A percentile compares a stretch with the other conserved stretches of the same genome.
These are phyloP conservation scores for Ophiocordyceps camponoti-rufipedis DNA, from an alignment of 2,329 filamentous ascomycete genomes.

Conservation along the genomic window DNA sequence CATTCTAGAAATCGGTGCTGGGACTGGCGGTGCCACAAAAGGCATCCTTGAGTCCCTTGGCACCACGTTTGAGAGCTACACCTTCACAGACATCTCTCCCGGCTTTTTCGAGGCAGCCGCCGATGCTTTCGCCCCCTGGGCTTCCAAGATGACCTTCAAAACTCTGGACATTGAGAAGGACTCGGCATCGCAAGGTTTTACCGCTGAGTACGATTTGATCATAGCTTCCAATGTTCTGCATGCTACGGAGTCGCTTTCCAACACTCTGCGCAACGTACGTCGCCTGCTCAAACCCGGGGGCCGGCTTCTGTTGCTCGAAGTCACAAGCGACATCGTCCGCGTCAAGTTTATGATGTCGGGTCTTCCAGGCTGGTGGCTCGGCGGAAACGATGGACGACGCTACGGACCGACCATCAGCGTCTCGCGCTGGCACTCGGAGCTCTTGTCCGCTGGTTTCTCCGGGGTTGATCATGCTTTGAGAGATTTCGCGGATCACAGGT, in stretches of 20 bases:
- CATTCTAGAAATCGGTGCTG: conserved; percentile 22
- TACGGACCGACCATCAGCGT: background rate
- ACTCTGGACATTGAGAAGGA: conserved; percentile 10
- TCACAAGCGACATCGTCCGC: background rate
- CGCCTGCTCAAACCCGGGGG: conserved; percentile 1
- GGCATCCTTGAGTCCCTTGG: conserved; percentile 14
- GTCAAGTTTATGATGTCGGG: background rate
- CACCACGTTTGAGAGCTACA: conserved; percentile 16
- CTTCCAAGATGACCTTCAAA: conserved; percentile 6
- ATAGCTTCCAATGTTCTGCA: conserved; percentile 20
- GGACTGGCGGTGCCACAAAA: conserved; percentile 22
- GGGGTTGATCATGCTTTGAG: conserved; percentile 1
- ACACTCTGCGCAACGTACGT: conserved; percentile 5
- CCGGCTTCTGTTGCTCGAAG: background rate
- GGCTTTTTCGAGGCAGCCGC: conserved; percentile 16
- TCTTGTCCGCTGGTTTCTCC: conserved; percentile 1
- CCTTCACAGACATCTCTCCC: conserved; percentile 24
- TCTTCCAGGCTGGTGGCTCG: conserved; percentile 1
- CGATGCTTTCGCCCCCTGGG: conserved; percentile 6
- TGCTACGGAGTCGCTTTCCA: conserved; percentile 12
- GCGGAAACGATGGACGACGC: background rate
- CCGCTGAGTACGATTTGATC: conserved; percentile 17
- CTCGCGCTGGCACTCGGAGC: conserved; percentile 1
- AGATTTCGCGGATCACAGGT: background rate
- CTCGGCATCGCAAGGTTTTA: conserved; percentile 13